phyloP scores from a whole-genome alignment of 2,329 filamentous ascomycete genomes.

The Tolypocladium nubicola region DNA sequence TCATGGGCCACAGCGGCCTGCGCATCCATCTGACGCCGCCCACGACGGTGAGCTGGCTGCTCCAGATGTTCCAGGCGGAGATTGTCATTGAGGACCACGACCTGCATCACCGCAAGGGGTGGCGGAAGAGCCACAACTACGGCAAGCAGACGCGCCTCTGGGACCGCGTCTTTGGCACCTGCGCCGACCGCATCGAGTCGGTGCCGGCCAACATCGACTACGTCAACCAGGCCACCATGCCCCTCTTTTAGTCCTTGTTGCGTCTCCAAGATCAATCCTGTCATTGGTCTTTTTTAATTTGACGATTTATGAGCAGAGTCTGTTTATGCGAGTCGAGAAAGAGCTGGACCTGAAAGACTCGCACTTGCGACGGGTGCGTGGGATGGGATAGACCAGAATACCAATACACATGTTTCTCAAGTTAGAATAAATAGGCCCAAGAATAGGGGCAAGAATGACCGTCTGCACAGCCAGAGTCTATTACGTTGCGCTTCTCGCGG shows the following conservation, averaged over 20 bases:
- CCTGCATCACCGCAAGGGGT: constrained; percentile 25
- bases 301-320: not conserved
- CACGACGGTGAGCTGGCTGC: constrained; percentile 18
- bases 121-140: constrained; percentile 25
- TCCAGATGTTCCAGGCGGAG: constrained; percentile 21
- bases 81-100: constrained; percentile 31
- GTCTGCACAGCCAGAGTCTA: too few species aligned
- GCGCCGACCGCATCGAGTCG: constrained; percentile 23
- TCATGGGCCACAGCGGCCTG: constrained; percentile 26
- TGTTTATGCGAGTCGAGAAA: not conserved
- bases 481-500: too few species aligned
- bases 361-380: not conserved
- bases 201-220: constrained; percentile 19
- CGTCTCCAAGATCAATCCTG: not conserved
- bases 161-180: constrained; percentile 26
- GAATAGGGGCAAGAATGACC: too few species aligned
- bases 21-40: constrained; percentile 22
- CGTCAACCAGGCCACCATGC: constrained; percentile 13
- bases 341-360: too few species aligned
- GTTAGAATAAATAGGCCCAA: too few species aligned
- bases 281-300: not conserved
- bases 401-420: not conserved
- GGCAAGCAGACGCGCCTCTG: constrained; percentile 27
- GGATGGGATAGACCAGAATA: not conserved
- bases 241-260: constrained; percentile 9